These are phyloP conservation scores for Lentinula boryana DNA, from an alignment of 768 basidiomycete genomes.

Conservation along the genomic window DNA sequence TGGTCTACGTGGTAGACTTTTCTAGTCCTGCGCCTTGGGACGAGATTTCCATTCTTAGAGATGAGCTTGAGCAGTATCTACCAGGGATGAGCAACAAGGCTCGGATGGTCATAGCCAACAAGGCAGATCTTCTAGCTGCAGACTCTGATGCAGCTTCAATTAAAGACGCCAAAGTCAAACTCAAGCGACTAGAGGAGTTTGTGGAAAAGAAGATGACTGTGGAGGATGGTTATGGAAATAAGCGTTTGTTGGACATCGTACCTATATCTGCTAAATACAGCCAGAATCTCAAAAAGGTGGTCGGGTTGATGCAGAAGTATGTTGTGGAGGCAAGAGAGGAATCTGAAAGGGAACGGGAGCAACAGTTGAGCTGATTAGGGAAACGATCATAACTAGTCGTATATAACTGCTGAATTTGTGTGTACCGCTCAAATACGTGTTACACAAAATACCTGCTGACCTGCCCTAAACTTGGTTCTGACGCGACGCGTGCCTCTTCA, in stretches of 20 bases:
- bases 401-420: too few relatives aligned
- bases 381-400: neutral
- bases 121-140: slow-evolving; percentile 78
- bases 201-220: slow-evolving; percentile 42
- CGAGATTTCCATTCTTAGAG: slow-evolving; percentile 63
- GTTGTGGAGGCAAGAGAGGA: slow-evolving; percentile 25
- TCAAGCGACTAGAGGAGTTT: slow-evolving; percentile 49
- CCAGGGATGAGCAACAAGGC: slow-evolving; percentile 72
- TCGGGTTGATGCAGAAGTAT: slow-evolving; percentile 61
- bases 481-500: slow-evolving; percentile 50
- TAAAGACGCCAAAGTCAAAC: slow-evolving; percentile 49
- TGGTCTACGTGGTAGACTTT: slow-evolving; percentile 92
- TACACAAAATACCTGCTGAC: slow-evolving; percentile 13
- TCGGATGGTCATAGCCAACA: slow-evolving; percentile 87
- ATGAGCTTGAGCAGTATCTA: slow-evolving; percentile 83
- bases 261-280: slow-evolving; percentile 83
- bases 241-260: slow-evolving; percentile 56
- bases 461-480: slow-evolving; percentile 39
- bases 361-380: neutral
- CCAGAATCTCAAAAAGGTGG: slow-evolving; percentile 70
- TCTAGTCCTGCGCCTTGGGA: slow-evolving; percentile 69
- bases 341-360: neutral
- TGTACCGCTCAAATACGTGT: too few relatives aligned
- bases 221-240: slow-evolving; percentile 16
- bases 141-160: slow-evolving; percentile 43